phyloP scores from a whole-genome alignment of 2,329 filamentous ascomycete genomes.

The Calonectria leucothoes region DNA sequence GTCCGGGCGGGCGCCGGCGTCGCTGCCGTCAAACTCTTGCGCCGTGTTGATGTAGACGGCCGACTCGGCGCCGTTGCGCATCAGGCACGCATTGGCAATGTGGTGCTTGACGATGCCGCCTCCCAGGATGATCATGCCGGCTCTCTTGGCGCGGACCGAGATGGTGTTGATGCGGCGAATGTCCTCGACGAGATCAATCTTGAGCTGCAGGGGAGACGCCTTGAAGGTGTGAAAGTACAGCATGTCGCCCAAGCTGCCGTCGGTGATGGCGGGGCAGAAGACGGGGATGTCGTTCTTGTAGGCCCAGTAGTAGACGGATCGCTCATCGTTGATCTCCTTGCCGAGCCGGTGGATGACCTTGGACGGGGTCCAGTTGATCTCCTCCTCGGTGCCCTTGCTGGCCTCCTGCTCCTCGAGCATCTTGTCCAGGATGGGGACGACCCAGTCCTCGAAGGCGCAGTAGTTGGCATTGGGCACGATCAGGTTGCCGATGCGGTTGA shows the following conservation, averaged over 20 bases:
- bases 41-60: slow-evolving; percentile 98
- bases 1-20: slow-evolving; percentile 93
- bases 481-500: slow-evolving; percentile 96
- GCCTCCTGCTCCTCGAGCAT: slow-evolving; percentile 96
- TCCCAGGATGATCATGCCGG: slow-evolving; percentile 95
- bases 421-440: slow-evolving; percentile 91
- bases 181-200: slow-evolving; percentile 93
- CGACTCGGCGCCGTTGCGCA: slow-evolving; percentile 97
- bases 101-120: slow-evolving; percentile 98
- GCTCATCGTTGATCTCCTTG: slow-evolving; percentile 92
- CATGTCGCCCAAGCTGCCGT: slow-evolving; percentile 97
- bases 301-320: slow-evolving; percentile 96
- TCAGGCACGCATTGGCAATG: slow-evolving; percentile 96
- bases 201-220: slow-evolving; percentile 81
- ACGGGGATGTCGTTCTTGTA: slow-evolving; percentile 97
- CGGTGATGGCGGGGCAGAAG: slow-evolving; percentile 95
- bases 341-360: slow-evolving; percentile 91
- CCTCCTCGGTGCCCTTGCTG: slow-evolving; percentile 73
- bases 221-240: slow-evolving; percentile 98
- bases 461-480: slow-evolving; percentile 96
- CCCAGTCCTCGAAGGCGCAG: slow-evolving; percentile 97
- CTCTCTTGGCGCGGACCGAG: slow-evolving; percentile 85
- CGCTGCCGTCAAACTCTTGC: slow-evolving; percentile 97
- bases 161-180: slow-evolving; percentile 94
- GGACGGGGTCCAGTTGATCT: slow-evolving; percentile 92